Percentiles rank a stretch among this genome's conserved stretches.
Evolutionary conservation across 2,329 filamentous ascomycete species (phyloP).

Genomic region (Cladobotryum protrusum): DNA sequence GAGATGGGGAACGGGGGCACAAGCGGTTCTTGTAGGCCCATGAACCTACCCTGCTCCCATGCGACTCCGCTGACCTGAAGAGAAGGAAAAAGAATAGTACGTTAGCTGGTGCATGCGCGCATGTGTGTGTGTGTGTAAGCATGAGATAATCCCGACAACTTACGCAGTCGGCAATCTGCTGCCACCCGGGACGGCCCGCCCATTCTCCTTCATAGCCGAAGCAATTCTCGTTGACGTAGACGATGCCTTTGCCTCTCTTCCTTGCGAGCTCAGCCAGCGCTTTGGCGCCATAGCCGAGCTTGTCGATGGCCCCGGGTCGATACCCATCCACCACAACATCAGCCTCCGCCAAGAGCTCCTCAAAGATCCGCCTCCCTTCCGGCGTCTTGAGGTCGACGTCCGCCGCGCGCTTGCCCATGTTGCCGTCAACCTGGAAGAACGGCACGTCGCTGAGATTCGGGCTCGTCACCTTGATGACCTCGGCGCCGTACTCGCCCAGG

Average conservation of each 20-base stretch:
- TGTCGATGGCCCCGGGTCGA: conserved; percentile 57
- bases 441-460: conserved; percentile 63
- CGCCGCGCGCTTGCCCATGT: conserved; percentile 62
- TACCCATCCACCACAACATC: conserved; percentile 65
- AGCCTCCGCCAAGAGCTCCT: conserved; percentile 52
- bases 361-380: conserved; percentile 49
- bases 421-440: conserved; percentile 67
- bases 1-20: conserved; percentile 60
- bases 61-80: conserved; percentile 48
- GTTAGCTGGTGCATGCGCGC: too few species aligned
- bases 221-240: conserved; percentile 67
- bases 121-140: background rate
- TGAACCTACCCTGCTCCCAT: conserved; percentile 56
- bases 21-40: conserved; percentile 56
- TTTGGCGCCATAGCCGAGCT: conserved; percentile 56
- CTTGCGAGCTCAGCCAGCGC: conserved; percentile 46
- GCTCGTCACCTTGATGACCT: conserved; percentile 66
- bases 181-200: conserved; percentile 61
- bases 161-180: conserved; percentile 63
- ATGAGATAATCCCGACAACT: conserved; percentile 7
- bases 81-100: too few species aligned
- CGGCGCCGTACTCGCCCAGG: conserved; percentile 68
- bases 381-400: conserved; percentile 56
- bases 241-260: conserved; percentile 52
- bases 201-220: conserved; percentile 58